Conservation (phyloP, 176 grass and related monocot species). For the Paspalum vaginatum region DNA sequence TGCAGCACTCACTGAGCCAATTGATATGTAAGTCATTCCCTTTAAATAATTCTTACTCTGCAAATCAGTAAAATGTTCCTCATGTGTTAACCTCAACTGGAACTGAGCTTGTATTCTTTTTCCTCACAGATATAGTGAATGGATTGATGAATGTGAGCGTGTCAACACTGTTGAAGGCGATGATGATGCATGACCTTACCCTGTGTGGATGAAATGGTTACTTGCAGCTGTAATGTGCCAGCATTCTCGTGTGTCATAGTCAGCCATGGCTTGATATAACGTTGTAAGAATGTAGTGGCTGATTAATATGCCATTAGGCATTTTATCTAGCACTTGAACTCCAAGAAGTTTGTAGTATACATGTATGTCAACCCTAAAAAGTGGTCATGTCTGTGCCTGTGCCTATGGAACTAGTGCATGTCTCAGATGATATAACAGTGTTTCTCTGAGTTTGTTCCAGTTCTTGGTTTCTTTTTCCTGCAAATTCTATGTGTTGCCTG, state of each 20-base stretch:
- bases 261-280: conserved; percentile 34
- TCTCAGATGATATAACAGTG: not conserved
- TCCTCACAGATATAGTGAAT: conserved; percentile 70
- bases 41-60: not conserved
- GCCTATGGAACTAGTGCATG: not conserved
- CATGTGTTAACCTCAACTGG: not conserved
- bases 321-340: conserved; percentile 13
- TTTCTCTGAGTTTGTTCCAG: not conserved
- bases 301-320: conserved; percentile 27
- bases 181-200: conserved; percentile 43
- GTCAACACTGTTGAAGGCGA: conserved; percentile 78
- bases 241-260: conserved; percentile 24
- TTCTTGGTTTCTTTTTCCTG: not conserved
- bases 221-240: not conserved
- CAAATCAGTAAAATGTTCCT: not conserved
- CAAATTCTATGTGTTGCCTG: not conserved
- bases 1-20: conserved; percentile 78
- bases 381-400: not conserved
- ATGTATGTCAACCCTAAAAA: conserved; percentile 7
- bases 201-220: not conserved
- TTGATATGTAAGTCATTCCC: conserved; percentile 65
- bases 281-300: conserved; percentile 14
- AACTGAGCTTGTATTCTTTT: not conserved
- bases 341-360: conserved; percentile 7
- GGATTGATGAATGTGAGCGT: conserved; percentile 81